A percentile compares a stretch with the other conserved stretches of the same genome.
phyloP scores from a whole-genome alignment of 2,329 filamentous ascomycete species.

The Fusarium xyrophilum region DNA sequence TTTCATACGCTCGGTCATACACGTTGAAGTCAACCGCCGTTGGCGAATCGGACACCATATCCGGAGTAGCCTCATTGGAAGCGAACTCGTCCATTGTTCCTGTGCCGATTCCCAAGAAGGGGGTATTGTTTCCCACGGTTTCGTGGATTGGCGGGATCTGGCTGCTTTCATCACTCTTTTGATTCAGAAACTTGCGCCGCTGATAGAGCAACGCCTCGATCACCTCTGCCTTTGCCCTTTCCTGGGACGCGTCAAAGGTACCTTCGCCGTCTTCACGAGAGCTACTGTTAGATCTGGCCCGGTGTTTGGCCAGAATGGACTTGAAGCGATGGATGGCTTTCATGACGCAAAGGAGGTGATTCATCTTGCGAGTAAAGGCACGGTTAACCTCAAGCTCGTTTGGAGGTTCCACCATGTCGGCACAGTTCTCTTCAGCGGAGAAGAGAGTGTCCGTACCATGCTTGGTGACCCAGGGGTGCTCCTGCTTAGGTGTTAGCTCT shows the following conservation, averaged over 20 bases:
- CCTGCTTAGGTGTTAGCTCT: slow-evolving; percentile 57
- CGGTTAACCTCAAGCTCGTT: slow-evolving; percentile 90
- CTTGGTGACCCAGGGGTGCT: slow-evolving; percentile 92
- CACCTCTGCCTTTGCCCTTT: slow-evolving; percentile 53
- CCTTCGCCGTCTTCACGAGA: slow-evolving; percentile 9
- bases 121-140: slow-evolving; percentile 64
- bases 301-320: slow-evolving; percentile 60
- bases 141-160: slow-evolving; percentile 62
- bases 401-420: slow-evolving; percentile 78
- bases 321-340: slow-evolving; percentile 94
- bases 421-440: slow-evolving; percentile 84
- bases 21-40: slow-evolving; percentile 84
- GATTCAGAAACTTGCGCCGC: slow-evolving; percentile 51
- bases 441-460: slow-evolving; percentile 79
- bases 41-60: slow-evolving; percentile 81
- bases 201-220: slow-evolving; percentile 58
- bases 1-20: slow-evolving; percentile 84
- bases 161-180: slow-evolving; percentile 50
- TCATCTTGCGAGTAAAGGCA: slow-evolving; percentile 90
- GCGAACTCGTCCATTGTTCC: slow-evolving; percentile 60
- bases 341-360: slow-evolving; percentile 84
- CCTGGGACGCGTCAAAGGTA: slow-evolving; percentile 38
- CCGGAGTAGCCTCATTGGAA: slow-evolving; percentile 48
- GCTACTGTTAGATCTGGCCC: slow-evolving; percentile 17
- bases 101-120: slow-evolving; percentile 79